Conservation (phyloP, 148 eudicot genomes). For the Rhododendron griersonianum region DNA sequence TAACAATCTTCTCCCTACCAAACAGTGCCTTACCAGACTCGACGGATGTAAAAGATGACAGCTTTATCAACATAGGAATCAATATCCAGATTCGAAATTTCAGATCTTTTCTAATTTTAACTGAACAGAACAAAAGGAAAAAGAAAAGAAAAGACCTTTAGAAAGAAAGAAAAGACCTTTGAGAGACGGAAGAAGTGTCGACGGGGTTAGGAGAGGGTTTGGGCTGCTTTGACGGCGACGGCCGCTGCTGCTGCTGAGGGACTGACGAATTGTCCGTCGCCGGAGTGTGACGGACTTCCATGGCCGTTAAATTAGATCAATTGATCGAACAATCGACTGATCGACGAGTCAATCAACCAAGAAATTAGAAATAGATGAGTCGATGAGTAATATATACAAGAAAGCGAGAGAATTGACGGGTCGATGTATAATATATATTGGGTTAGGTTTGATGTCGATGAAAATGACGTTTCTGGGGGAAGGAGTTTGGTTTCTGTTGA, state of each 20-base stretch:
- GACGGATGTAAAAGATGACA: background rate
- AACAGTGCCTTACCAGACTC: background rate
- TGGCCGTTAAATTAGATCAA: background rate
- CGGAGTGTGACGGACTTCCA: conserved; percentile 20
- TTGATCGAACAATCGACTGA: background rate
- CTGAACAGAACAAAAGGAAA: background rate
- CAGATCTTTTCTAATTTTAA: background rate
- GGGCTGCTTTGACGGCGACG: conserved; percentile 26
- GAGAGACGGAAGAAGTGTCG: conserved; percentile 34
- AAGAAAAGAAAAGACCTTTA: too few relatives aligned
- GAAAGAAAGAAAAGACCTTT: conserved; percentile 19
- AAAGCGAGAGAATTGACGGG: background rate
- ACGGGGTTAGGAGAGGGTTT: conserved; percentile 19
- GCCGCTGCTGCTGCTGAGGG: conserved; percentile 12
- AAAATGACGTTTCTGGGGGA: background rate
- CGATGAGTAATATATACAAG: background rate
- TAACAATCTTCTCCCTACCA: background rate
- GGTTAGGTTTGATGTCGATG: background rate
- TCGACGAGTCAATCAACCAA: background rate
- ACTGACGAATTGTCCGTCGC: conserved; percentile 21
- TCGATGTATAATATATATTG: background rate
- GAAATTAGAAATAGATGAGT: background rate
- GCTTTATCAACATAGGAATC: background rate
- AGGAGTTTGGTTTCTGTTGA: background rate
- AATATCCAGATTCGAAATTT: background rate